phyloP scores from a whole-genome alignment of 495 filamentous ascomycete genomes.

The Hypomontagnella submonticulosa region DNA sequence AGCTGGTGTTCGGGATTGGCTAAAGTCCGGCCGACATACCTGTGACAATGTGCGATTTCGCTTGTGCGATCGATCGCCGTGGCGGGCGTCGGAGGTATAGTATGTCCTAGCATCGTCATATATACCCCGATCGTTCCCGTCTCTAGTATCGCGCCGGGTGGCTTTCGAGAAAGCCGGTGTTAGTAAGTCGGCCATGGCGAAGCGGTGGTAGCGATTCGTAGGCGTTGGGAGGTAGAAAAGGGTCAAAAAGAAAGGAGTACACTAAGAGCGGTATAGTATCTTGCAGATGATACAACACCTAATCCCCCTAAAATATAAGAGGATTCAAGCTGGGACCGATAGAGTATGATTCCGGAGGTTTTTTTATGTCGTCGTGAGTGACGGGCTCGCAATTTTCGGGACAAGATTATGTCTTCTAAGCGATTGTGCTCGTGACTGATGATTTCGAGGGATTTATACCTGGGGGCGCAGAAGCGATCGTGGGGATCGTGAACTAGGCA shows the following conservation, averaged over 20 bases:
- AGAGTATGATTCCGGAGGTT: slow-evolving; percentile 30
- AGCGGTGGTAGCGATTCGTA: slow-evolving; percentile 27
- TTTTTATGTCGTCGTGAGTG: slow-evolving; percentile 28
- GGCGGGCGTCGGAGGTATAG: slow-evolving; percentile 60
- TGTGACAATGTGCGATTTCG: slow-evolving; percentile 61
- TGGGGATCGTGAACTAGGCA: neutral
- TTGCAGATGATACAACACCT: slow-evolving; percentile 11
- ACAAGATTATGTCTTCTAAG: slow-evolving; percentile 2
- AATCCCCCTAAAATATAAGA: slow-evolving; percentile 8
- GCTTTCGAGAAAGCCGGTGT: slow-evolving; percentile 32
- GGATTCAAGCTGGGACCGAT: slow-evolving; percentile 8
- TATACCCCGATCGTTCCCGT: slow-evolving; percentile 52
- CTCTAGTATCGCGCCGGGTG: slow-evolving; percentile 29
- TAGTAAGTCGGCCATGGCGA: slow-evolving; percentile 40
- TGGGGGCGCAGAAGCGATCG: slow-evolving; percentile 4
- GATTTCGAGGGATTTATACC: neutral
- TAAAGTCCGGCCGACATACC: slow-evolving; percentile 40
- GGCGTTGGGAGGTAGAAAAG: slow-evolving; percentile 12
- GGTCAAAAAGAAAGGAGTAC: slow-evolving; percentile 35
- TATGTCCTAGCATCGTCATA: slow-evolving; percentile 63
- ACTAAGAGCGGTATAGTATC: slow-evolving; percentile 24
- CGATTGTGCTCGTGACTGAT: slow-evolving; percentile 12
- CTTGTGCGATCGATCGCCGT: slow-evolving; percentile 53
- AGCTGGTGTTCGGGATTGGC: slow-evolving; percentile 12
- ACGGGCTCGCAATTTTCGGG: neutral